Base-by-base conservation (phyloP, 345 rosid genomes). In the Anacardium occidentale region DNA sequence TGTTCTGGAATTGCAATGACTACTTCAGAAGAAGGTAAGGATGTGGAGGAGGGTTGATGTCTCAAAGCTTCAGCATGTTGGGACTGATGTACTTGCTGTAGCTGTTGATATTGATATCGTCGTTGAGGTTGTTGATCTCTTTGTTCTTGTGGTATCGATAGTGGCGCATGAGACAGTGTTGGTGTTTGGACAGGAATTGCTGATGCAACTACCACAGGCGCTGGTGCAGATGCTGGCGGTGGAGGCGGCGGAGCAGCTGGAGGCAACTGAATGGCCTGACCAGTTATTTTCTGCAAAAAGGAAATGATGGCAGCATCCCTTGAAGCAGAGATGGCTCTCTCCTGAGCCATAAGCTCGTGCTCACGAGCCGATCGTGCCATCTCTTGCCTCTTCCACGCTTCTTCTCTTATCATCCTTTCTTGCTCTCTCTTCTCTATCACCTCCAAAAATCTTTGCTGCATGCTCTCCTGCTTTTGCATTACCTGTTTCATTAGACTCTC, bases 361-460 rank as follows among this genome's bases (percentile, higher is more conserved):
- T 93, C 98, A 5, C 82, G 97, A 64, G 84, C 81, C 64, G 84
- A 54, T 32, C 93, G 83, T 13, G 85, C 76, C 82, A 83, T 84
- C 63, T 90, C 91, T 73, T 93, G 97, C 57, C 90, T 83, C 81
- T 79, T 88, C 94, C 98, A 89, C 25, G 95, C 84, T 77, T 93
- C 97, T 72, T 93, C 95, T 42, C 97, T 83, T 20, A 80, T 72
- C 81, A 85, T 80, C 82, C 97, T 80, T 44, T 93, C 98, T 64
- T 84, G 89, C 70, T 93, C 98, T 78, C 90, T 83, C 84, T 83
- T 90, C 83, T 93, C 98, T 13, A 91, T 85, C 10, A 89, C 90
- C 63, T 93, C 97, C 47, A 93, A 75, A 70, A 93, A 91, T 64
- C 85, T 80, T 64, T 84, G 70, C 66, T 91, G 98, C 97, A 93